These are phyloP conservation scores for Excoecaria agallocha DNA, from an alignment of 345 rosid species.

Conservation along the genomic window DNA sequence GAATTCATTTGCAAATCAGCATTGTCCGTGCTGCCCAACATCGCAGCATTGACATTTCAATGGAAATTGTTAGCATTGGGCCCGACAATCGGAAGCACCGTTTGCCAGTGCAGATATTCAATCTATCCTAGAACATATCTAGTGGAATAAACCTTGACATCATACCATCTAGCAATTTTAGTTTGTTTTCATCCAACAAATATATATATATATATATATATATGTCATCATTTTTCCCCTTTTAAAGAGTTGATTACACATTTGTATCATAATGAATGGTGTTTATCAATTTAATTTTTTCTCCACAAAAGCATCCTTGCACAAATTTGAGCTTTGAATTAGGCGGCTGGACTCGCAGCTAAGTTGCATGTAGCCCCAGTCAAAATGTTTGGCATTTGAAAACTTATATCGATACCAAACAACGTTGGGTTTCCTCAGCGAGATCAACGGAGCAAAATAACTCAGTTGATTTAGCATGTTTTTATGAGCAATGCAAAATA, in stretches of 20 bases:
- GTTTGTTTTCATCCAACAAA: neutral
- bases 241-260: neutral
- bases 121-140: conserved; percentile 39
- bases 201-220: neutral
- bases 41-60: conserved; percentile 81
- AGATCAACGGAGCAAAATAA: too few species aligned
- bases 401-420: too few species aligned
- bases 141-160: neutral
- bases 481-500: too few species aligned
- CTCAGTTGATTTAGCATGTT: too few species aligned
- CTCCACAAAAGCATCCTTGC: neutral
- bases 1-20: conserved; percentile 66
- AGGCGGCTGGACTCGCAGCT: too few species aligned
- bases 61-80: conserved; percentile 59
- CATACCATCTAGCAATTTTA: neutral
- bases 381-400: too few species aligned
- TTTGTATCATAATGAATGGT: neutral
- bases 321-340: neutral
- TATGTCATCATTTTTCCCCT: neutral
- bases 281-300: neutral
- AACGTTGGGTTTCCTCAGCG: too few species aligned
- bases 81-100: conserved; percentile 48
- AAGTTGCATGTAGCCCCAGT: too few species aligned
- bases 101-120: conserved; percentile 81
- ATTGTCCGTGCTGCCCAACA: conserved; percentile 70